Evolutionary conservation across 805 yeast genomes (phyloP).

Genomic region (Phaffomyces opuntiae): DNA sequence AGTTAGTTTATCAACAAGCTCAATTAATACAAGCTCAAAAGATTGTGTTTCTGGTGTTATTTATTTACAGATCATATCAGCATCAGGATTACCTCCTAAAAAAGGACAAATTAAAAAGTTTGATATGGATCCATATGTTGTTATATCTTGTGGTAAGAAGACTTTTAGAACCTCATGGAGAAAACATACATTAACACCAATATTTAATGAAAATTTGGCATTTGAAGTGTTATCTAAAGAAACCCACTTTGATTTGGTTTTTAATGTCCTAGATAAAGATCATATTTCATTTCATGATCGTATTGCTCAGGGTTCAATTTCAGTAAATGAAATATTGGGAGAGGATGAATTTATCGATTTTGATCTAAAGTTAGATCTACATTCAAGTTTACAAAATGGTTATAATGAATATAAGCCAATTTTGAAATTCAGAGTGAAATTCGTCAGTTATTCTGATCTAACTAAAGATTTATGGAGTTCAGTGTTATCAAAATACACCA

Average conservation of each 20-base stretch:
- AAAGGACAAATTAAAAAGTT: conserved; percentile 61
- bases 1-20: background rate
- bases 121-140: conserved; percentile 96
- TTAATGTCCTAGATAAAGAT: conserved; percentile 80
- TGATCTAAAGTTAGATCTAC: conserved; percentile 31
- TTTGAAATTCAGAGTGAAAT: conserved; percentile 54
- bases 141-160: conserved; percentile 81
- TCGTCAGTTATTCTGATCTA: conserved; percentile 56
- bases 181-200: conserved; percentile 76
- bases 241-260: conserved; percentile 53
- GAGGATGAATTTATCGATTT: conserved; percentile 19
- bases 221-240: conserved; percentile 72
- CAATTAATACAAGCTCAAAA: background rate
- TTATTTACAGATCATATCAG: conserved; percentile 68
- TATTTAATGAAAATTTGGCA: conserved; percentile 71
- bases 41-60: conserved; percentile 47
- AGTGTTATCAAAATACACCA: conserved; percentile 43
- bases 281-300: conserved; percentile 75
- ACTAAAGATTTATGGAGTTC: conserved; percentile 66
- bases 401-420: conserved; percentile 36
- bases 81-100: conserved; percentile 73
- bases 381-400: conserved; percentile 10
- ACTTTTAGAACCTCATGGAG: conserved; percentile 82
- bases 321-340: conserved; percentile 41
- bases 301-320: conserved; percentile 60